phyloP scores from a whole-genome alignment of 192 early-diverging fungal genomes.

The Phycomyces blakesleeanus region DNA sequence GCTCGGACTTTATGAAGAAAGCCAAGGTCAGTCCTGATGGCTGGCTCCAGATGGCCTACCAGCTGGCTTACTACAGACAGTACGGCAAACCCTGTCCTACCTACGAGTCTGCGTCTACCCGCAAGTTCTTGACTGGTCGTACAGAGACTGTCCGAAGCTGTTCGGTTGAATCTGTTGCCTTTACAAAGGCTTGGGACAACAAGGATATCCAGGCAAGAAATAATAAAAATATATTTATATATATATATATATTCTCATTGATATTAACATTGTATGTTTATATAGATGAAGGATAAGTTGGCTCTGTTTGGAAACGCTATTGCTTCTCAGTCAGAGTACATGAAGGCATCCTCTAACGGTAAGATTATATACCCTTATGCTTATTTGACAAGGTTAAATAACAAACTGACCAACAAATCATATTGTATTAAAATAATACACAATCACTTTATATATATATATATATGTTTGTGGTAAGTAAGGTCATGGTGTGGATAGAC shows the following conservation, averaged over 20 bases:
- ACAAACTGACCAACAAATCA: neutral
- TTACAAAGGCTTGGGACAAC: conserved; percentile 73
- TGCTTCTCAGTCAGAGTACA: conserved; percentile 65
- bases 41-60: conserved; percentile 87
- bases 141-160: conserved; percentile 90
- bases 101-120: conserved; percentile 74
- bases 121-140: conserved; percentile 75
- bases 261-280: too few species aligned
- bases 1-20: conserved; percentile 82
- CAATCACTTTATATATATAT: too few species aligned
- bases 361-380: too few species aligned
- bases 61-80: conserved; percentile 76
- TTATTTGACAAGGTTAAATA: too few species aligned
- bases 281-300: conserved; percentile 40
- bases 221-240: too few species aligned
- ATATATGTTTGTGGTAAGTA: conserved; percentile 6
- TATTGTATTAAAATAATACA: conserved; percentile 3
- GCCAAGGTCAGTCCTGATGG: conserved; percentile 83
- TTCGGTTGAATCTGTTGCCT: conserved; percentile 72
- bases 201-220: conserved; percentile 50
- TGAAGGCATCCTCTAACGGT: conserved; percentile 67
- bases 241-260: too few species aligned
- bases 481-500: conserved; percentile 86
- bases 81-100: conserved; percentile 67
- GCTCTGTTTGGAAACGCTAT: conserved; percentile 61